A percentile compares a stretch with the other conserved stretches of the same genome.
Conservation (phyloP, 1,139 yeast species). For the Nadsonia commutata region DNA sequence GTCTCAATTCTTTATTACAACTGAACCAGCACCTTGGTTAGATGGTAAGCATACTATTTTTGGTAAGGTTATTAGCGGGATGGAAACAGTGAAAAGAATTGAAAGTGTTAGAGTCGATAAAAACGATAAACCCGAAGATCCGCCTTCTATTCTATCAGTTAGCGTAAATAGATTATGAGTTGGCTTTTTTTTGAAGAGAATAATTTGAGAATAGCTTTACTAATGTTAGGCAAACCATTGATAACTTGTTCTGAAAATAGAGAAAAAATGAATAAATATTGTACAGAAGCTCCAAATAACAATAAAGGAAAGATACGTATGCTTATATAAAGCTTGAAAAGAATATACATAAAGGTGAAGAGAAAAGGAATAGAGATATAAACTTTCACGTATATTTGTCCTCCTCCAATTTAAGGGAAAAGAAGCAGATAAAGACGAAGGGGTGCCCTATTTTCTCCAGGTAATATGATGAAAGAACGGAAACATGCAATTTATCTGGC, state of each 20-base stretch:
- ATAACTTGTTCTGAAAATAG: too few relatives aligned
- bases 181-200: too few relatives aligned
- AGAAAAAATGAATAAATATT: not conserved
- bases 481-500: not conserved
- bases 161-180: conserved; percentile 3
- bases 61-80: conserved; percentile 34
- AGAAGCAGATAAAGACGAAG: too few relatives aligned
- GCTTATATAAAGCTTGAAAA: not conserved
- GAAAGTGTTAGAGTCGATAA: conserved; percentile 18
- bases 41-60: conserved; percentile 47
- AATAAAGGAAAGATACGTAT: not conserved
- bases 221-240: too few relatives aligned
- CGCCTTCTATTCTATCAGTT: conserved; percentile 19
- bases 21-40: conserved; percentile 31
- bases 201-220: too few relatives aligned
- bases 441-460: not conserved
- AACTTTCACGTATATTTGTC: too few relatives aligned
- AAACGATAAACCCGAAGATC: conserved; percentile 23
- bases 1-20: conserved; percentile 46
- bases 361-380: not conserved
- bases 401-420: too few relatives aligned
- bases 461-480: not conserved
- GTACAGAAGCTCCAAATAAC: not conserved
- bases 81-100: conserved; percentile 23
- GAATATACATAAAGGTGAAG: not conserved